A percentile compares a stretch with the other conserved stretches of the same genome.
Evolutionary conservation across 1,284 basidiomycete genomes (phyloP).

Genomic region (Sphaerobolus stellatus): DNA sequence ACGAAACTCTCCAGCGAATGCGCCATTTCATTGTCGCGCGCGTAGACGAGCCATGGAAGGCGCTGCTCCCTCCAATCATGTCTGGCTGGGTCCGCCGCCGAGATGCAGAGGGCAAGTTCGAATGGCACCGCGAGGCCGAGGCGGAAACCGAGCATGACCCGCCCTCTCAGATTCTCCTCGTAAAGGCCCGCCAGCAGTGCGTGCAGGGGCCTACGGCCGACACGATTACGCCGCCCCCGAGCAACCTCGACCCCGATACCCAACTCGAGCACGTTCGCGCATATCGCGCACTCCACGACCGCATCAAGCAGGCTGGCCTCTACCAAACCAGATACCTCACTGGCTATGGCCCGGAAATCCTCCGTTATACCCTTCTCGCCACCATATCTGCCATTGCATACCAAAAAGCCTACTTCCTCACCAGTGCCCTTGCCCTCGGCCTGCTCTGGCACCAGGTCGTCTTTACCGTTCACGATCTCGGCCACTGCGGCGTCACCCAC

Average conservation of each 20-base stretch:
- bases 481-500: conserved; percentile 92
- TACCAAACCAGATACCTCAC: conserved; percentile 81
- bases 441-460: conserved; percentile 94
- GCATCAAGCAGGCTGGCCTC: conserved; percentile 77
- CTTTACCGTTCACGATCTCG: conserved; percentile 92
- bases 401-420: conserved; percentile 59
- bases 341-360: conserved; percentile 89
- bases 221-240: conserved; percentile 52
- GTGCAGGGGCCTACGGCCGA: conserved; percentile 46
- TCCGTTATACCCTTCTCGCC: conserved; percentile 73
- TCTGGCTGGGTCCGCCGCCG: conserved; percentile 71
- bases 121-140: conserved; percentile 65
- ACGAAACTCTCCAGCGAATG: conserved; percentile 65
- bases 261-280: conserved; percentile 77
- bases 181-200: conserved; percentile 36
- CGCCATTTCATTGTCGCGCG: conserved; percentile 73
- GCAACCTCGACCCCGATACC: conserved; percentile 52
- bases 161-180: conserved; percentile 63
- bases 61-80: conserved; percentile 87
- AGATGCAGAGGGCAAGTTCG: conserved; percentile 40
- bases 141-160: conserved; percentile 42
- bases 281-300: conserved; percentile 78
- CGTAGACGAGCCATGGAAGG: conserved; percentile 72
- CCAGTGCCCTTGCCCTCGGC: conserved; percentile 80
- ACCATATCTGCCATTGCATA: conserved; percentile 64